A percentile compares a stretch with the other conserved stretches of the same genome.
Conservation (phyloP, 164 flowering plant species). For the Aristolochia contorta region DNA sequence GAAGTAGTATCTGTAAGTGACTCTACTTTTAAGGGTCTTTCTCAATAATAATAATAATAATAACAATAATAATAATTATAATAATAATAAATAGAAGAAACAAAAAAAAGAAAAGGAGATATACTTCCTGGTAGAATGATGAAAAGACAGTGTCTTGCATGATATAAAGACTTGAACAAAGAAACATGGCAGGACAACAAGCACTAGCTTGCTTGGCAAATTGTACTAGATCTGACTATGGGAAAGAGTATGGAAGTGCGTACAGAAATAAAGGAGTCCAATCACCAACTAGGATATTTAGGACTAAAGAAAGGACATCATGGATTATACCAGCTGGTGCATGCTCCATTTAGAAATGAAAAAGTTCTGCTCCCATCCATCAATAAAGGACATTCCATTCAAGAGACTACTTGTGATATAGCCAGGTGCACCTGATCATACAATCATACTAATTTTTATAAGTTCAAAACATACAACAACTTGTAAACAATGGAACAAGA, state of each 20-base stretch:
- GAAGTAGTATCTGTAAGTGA: background rate
- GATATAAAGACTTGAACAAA: too few relatives aligned
- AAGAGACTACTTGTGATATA: constrained; percentile 65
- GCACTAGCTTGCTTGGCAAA: background rate
- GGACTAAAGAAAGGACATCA: background rate
- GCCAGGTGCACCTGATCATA: constrained; percentile 89
- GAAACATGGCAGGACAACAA: too few relatives aligned
- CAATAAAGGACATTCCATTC: constrained; percentile 92
- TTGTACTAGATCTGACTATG: background rate
- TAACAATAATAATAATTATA: too few relatives aligned
- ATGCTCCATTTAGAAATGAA: constrained; percentile 98
- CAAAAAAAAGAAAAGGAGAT: background rate
- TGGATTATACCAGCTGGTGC: constrained; percentile 82
- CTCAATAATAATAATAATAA: too few relatives aligned
- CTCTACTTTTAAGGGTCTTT: background rate
- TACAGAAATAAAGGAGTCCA: too few relatives aligned
- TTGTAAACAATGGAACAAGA: background rate
- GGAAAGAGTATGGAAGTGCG: background rate
- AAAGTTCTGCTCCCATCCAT: constrained; percentile 94
- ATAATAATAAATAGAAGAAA: too few relatives aligned
- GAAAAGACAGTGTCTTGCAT: background rate
- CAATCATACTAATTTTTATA: background rate
- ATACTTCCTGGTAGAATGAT: background rate
- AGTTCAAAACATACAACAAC: background rate
- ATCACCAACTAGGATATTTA: too few relatives aligned